Evolutionary conservation across 768 basidiomycete genomes (phyloP).

Genomic region (Lactifluus rugatus): DNA sequence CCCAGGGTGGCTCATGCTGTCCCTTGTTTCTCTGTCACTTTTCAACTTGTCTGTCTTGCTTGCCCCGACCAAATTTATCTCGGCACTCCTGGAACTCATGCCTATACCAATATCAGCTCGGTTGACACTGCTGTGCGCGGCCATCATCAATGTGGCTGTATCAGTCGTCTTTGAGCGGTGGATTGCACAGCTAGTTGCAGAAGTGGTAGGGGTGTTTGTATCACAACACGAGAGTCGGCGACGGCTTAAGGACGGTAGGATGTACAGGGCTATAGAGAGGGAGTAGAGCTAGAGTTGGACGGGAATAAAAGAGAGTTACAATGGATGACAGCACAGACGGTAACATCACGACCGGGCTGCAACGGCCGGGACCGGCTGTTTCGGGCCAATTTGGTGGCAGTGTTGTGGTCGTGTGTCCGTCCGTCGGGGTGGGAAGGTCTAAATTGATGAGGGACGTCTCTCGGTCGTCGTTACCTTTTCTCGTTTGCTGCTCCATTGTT

Average conservation of each 20-base stretch:
- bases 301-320: conserved; percentile 37
- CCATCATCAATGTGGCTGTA: conserved; percentile 55
- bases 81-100: conserved; percentile 66
- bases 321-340: no score
- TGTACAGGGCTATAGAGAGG: conserved; percentile 80
- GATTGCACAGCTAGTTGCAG: conserved; percentile 50
- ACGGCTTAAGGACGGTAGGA: conserved; percentile 54
- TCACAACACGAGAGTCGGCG: conserved; percentile 30
- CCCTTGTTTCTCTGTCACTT: conserved; percentile 52
- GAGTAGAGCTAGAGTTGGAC: conserved; percentile 37
- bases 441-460: not conserved
- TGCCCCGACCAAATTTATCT: conserved; percentile 50
- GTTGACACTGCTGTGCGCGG: conserved; percentile 55
- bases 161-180: conserved; percentile 75
- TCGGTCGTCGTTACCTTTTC: not conserved
- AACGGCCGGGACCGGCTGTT: not conserved
- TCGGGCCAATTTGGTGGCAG: not conserved
- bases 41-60: conserved; percentile 77
- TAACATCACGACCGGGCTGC: not conserved
- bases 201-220: conserved; percentile 39
- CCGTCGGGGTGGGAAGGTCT: not conserved
- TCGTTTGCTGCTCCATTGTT: not conserved
- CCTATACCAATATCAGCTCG: conserved; percentile 60
- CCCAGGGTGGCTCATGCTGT: conserved; percentile 72
- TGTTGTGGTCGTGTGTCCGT: not conserved